These are phyloP conservation scores for Fusarium pilosicola DNA, from an alignment of 2,329 filamentous ascomycete species.

Conservation along the genomic window DNA sequence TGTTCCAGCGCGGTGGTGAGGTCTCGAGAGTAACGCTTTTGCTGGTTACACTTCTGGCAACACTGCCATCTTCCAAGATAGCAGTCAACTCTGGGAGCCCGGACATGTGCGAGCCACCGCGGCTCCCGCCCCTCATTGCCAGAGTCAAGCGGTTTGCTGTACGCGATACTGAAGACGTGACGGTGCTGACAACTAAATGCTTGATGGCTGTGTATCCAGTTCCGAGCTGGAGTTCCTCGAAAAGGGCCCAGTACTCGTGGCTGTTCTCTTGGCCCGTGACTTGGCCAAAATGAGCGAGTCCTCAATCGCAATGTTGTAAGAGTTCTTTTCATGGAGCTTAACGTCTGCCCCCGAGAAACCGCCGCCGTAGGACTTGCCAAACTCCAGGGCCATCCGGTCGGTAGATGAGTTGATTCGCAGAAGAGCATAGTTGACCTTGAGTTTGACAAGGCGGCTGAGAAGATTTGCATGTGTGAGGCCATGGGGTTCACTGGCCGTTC, in stretches of 20 bases:
- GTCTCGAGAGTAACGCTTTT: background rate
- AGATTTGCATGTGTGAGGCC: background rate
- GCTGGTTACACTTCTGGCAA: background rate
- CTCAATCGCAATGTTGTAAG: background rate
- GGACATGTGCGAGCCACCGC: background rate
- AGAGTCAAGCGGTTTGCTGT: constrained; percentile 5
- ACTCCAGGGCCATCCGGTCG: background rate
- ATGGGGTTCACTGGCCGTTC: background rate
- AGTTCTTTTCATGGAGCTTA: background rate
- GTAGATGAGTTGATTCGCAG: constrained; percentile 5
- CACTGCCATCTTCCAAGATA: background rate
- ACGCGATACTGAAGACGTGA: constrained; percentile 24
- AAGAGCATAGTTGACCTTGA: constrained; percentile 20
- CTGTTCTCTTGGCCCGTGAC: background rate
- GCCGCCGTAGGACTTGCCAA: background rate
- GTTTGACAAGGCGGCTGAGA: background rate
- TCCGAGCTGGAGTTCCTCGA: constrained; percentile 14
- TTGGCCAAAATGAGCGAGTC: background rate
- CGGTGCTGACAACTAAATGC: constrained; percentile 20
- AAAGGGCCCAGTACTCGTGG: constrained; percentile 9
- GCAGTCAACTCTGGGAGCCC: background rate
- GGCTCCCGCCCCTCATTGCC: background rate
- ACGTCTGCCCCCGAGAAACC: background rate
- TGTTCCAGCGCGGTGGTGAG: background rate
- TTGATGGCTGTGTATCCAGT: constrained; percentile 2